These are phyloP conservation scores for Mycena albidolilacea DNA, from an alignment of 768 basidiomycete species.

Conservation along the genomic window DNA sequence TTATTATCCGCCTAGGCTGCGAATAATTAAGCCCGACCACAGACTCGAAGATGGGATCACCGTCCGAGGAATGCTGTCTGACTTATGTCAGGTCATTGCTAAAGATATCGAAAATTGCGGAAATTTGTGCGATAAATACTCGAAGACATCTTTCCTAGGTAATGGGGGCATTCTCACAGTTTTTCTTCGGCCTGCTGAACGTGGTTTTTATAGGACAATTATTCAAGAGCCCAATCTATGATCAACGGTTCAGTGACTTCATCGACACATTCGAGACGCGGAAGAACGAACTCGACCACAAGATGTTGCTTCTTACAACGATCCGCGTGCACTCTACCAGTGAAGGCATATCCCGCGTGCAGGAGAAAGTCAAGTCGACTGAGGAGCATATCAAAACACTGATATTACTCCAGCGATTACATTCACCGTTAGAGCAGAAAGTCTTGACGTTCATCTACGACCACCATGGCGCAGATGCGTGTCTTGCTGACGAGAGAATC, in stretches of 20 bases:
- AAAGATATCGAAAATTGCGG: not conserved
- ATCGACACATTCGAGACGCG: constrained; percentile 8
- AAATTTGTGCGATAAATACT: not conserved
- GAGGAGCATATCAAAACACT: not conserved
- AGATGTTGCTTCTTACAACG: constrained; percentile 6
- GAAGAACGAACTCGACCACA: constrained; percentile 6
- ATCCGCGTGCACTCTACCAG: not conserved
- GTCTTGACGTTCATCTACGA: not conserved
- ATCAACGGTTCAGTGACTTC: not conserved
- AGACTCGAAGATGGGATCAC: not conserved
- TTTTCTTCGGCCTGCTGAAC: not conserved
- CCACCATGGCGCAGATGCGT: not conserved
- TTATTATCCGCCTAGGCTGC: not conserved
- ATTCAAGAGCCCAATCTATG: not conserved
- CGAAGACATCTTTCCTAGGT: not conserved
- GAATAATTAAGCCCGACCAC: not conserved
- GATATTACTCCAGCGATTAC: not conserved
- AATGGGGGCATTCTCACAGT: not conserved
- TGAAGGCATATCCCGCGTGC: not conserved
- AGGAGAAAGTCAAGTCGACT: not conserved
- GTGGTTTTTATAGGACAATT: not conserved
- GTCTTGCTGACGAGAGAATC: not conserved
- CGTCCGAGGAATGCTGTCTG: not conserved
- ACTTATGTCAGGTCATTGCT: not conserved
- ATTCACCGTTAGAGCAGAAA: not conserved